Base-by-base conservation (phyloP, 139 green algal species). In the Tetradesmus lagerheimii region DNA sequence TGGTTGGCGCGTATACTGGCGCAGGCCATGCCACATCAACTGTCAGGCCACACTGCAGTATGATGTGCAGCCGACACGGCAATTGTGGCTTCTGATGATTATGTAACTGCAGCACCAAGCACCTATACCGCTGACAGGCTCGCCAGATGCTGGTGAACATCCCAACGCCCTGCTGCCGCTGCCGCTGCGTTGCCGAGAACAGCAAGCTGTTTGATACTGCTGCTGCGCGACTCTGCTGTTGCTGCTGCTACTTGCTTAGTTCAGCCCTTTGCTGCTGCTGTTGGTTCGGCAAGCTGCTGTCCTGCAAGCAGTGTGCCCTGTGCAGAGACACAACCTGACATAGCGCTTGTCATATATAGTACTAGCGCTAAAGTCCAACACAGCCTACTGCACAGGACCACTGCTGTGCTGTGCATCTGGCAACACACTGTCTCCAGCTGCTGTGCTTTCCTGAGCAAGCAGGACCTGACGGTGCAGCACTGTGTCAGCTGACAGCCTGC, bases 91-190 rank as follows among this genome's bases (percentile, higher is more conserved):
- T 4, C 71, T 79, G 71, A n/a, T 39, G 71, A n/a, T 41, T 11
- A 37, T 79, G 31, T 23, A 38, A 23, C n/a, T n/a, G n/a, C n/a
- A n/a, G n/a, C n/a, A n/a, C n/a, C n/a, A n/a, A n/a, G n/a, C n/a
- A n/a, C n/a, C n/a, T n/a, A n/a, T n/a, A n/a, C n/a, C n/a, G n/a
- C n/a, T n/a, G n/a, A n/a, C n/a, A n/a, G n/a, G n/a, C n/a, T n/a
- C n/a, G n/a, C n/a, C n/a, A n/a, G n/a, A n/a, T n/a, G n/a, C n/a
- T n/a, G n/a, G n/a, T n/a, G n/a, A n/a, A n/a, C n/a, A n/a, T n/a
- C n/a, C n/a, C n/a, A n/a, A n/a, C n/a, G n/a, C n/a, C n/a, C n/a
- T 41, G 71, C 71, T 79, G 71, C 66, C 15, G 66, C 66, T 76
- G 25, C 11, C 5, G 57, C 57, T 71, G 23, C 57, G 16, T 71